Evolutionary conservation across 306 rosid species (phyloP), one percentile per base, ranked within the genome.

Genomic region (Begonia fuchsioides): DNA sequence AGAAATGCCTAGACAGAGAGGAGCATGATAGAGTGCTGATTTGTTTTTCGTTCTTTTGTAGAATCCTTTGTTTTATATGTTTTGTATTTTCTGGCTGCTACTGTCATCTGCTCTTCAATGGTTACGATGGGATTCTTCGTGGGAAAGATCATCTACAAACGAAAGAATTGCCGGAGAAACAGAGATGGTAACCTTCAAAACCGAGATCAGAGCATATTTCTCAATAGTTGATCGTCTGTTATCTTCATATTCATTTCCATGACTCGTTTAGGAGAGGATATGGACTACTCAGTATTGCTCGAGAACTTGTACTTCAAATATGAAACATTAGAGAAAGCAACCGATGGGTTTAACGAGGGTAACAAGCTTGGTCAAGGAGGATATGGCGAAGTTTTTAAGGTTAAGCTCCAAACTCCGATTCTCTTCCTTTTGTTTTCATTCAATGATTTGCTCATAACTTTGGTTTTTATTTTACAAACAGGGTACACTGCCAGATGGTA

Each of bases 291-390:
- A 35, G 3, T 18, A 10, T 13, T 52, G 38, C 40, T 49, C 48
- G 43, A 44, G 41, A 55, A 44, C 57, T 12, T 53, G 60, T 61
- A 53, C 13, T 72, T 72, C 57, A 55, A 47, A 12, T 72, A 58
- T 63, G 58, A 63, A 9, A 63, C 70, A 14, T 56, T 73, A 35
- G 67, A 57, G 43, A 65, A 62, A 51, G 72, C 80, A 47, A 65
- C 75, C 0, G 59, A 61, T 3, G 20, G 51, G 48, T 69, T 73
- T 53, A 49, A 32, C 38, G 63, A 68, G 49, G 58, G 56, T 35
- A 48, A 13, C 56, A 73, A 54, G 63, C 71, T 74, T 54, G 75
- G 69, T 38, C 61, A 65, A 12, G 76, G 76, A 58, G 72, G 80
- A 39, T 54, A 53, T 49, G 67, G 76, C 20, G 72, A 65, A 65